Conservation (phyloP, 306 rosid genomes). For the Rosa rugosa region DNA sequence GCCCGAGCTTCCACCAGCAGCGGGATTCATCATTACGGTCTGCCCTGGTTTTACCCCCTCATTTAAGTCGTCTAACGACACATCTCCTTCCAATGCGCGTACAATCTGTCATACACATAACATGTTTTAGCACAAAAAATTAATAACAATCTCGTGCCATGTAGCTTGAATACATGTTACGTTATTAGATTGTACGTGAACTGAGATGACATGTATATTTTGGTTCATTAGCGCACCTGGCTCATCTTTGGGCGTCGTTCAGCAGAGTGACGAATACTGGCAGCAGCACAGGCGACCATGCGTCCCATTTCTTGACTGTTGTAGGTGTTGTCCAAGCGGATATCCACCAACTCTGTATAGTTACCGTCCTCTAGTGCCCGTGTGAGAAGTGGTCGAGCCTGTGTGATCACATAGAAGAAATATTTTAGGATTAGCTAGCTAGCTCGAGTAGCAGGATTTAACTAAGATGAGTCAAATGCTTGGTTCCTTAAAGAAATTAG, state of each 20-base stretch:
- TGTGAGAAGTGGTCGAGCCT: constrained; percentile 80
- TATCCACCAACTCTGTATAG: constrained; percentile 61
- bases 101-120: constrained; percentile 45
- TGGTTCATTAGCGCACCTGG: constrained; percentile 44
- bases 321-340: constrained; percentile 54
- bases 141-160: not conserved
- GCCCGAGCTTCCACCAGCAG: constrained; percentile 40
- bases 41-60: constrained; percentile 44
- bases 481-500: not conserved
- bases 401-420: not conserved
- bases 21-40: constrained; percentile 9
- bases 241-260: constrained; percentile 85
- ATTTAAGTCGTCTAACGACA: constrained; percentile 64
- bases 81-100: constrained; percentile 74
- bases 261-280: constrained; percentile 83
- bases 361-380: constrained; percentile 59
- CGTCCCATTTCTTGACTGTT: constrained; percentile 58
- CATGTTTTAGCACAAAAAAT: not conserved
- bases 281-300: constrained; percentile 80
- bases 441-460: not conserved
- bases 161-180: not conserved
- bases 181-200: not conserved
- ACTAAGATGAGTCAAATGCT: not conserved
- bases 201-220: not conserved
- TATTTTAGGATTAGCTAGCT: not conserved